Conservation (phyloP, 306 rosid species). For the Echinosophora koreensis region DNA sequence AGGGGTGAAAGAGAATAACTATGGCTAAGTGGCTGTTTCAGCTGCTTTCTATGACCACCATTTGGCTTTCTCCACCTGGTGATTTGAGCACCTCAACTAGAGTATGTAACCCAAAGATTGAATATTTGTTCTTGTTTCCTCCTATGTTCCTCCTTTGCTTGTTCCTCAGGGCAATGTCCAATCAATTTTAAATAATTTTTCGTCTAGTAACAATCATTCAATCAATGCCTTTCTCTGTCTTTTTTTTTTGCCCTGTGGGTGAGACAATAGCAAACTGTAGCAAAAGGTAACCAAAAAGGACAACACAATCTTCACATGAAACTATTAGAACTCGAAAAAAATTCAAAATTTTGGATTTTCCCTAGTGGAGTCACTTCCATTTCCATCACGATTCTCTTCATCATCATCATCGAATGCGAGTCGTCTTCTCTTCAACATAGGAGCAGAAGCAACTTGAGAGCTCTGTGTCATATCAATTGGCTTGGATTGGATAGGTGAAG, state of each 20-base stretch:
- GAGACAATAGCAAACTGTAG: slow-evolving; percentile 36
- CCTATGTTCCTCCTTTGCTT: slow-evolving; percentile 32
- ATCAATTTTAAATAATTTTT: slow-evolving; percentile 48
- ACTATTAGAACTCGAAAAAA: slow-evolving; percentile 35
- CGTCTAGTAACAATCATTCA: slow-evolving; percentile 44
- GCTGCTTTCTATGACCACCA: slow-evolving; percentile 48
- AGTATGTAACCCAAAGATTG: slow-evolving; percentile 46
- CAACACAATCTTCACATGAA: slow-evolving; percentile 47
- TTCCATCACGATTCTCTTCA: slow-evolving; percentile 47
- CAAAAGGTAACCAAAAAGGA: slow-evolving; percentile 31
- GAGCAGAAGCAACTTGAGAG: slow-evolving; percentile 55
- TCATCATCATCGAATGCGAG: slow-evolving; percentile 54
- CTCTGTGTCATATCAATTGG: slow-evolving; percentile 46
- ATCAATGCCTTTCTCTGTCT: slow-evolving; percentile 42
- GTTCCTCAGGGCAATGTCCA: slow-evolving; percentile 43
- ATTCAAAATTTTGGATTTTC: slow-evolving; percentile 34
- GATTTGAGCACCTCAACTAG: slow-evolving; percentile 49
- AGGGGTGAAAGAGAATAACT: slow-evolving; percentile 37
- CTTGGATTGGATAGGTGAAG: slow-evolving; percentile 42
- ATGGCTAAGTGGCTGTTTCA: slow-evolving; percentile 47
- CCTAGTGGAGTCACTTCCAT: slow-evolving; percentile 59
- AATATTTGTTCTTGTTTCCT: slow-evolving; percentile 43
- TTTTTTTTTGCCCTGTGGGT: slow-evolving; percentile 33
- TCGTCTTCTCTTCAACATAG: slow-evolving; percentile 64
- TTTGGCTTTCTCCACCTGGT: slow-evolving; percentile 48